phyloP scores from a whole-genome alignment of 169 alveolate genomes.

The Plasmodium ovale region DNA sequence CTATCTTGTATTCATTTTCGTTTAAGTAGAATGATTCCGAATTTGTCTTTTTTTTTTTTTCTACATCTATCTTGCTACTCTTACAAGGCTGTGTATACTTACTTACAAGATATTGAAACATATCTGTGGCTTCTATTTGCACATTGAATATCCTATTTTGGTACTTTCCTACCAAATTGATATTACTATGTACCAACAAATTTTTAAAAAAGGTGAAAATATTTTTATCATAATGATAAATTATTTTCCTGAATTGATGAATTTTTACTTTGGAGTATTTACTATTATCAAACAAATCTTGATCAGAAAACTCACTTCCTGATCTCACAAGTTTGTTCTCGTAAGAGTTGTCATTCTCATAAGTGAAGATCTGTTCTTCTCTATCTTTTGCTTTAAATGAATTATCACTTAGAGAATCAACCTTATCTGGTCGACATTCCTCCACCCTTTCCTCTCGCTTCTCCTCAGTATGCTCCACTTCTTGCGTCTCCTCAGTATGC shows the following conservation, averaged over 20 bases:
- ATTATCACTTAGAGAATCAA: neutral
- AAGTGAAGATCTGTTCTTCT: no score
- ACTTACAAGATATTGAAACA: slow-evolving; percentile 36
- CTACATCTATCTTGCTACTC: neutral
- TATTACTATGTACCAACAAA: slow-evolving; percentile 47
- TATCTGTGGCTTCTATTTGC: slow-evolving; percentile 11
- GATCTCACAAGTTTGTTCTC: slow-evolving; percentile 8
- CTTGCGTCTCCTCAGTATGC: neutral
- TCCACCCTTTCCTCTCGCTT: no score
- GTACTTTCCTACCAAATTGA: slow-evolving; percentile 16
- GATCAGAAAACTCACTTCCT: slow-evolving; percentile 25
- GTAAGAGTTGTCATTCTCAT: no score
- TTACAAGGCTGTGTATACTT: slow-evolving; percentile 23
- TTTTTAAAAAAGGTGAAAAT: slow-evolving; percentile 46
- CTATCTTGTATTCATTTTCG: slow-evolving; percentile 25
- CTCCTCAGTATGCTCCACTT: neutral
- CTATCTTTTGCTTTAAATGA: slow-evolving; percentile 4
- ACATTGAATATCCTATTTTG: slow-evolving; percentile 52
- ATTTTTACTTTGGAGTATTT: slow-evolving; percentile 66
- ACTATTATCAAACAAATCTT: slow-evolving; percentile 61
- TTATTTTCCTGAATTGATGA: slow-evolving; percentile 26
- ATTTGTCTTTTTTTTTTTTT: neutral
- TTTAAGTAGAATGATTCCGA: neutral
- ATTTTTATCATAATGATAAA: slow-evolving; percentile 41
- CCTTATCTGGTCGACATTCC: neutral